Evolutionary conservation across 345 rosid species (phyloP).

Genomic region (Erysimum cheiranthoides): DNA sequence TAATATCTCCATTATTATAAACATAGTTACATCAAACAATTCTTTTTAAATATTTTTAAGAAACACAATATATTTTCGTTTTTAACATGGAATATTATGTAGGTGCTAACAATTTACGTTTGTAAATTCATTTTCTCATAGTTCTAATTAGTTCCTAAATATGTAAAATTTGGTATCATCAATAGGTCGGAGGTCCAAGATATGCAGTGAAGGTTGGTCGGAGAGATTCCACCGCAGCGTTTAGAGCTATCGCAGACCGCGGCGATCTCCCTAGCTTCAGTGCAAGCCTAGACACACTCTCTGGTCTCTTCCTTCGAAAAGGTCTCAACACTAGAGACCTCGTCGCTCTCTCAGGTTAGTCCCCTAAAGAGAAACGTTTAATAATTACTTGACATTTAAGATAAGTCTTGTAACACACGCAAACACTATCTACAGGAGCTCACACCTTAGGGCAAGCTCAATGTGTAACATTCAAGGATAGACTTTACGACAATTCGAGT

Average conservation of each 20-base stretch:
- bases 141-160: neutral
- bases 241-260: slow-evolving; percentile 46
- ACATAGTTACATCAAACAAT: neutral
- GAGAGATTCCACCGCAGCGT: slow-evolving; percentile 56
- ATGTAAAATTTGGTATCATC: neutral
- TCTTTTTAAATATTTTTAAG: neutral
- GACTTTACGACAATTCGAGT: slow-evolving; percentile 55
- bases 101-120: neutral
- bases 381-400: neutral
- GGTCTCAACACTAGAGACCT: slow-evolving; percentile 62
- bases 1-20: neutral
- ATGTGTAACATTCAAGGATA: slow-evolving; percentile 51
- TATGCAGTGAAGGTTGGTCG: slow-evolving; percentile 56
- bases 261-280: slow-evolving; percentile 54
- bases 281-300: slow-evolving; percentile 49
- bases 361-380: neutral
- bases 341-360: slow-evolving; percentile 64
- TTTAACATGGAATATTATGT: neutral
- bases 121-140: neutral
- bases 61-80: neutral
- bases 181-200: slow-evolving; percentile 57
- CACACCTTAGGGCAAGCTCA: slow-evolving; percentile 68
- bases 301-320: slow-evolving; percentile 47
- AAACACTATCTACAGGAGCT: slow-evolving; percentile 45
- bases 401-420: slow-evolving; percentile 27